Evolutionary conservation across 1,139 yeast genomes (phyloP).

Genomic region (Candida glucosophila): DNA sequence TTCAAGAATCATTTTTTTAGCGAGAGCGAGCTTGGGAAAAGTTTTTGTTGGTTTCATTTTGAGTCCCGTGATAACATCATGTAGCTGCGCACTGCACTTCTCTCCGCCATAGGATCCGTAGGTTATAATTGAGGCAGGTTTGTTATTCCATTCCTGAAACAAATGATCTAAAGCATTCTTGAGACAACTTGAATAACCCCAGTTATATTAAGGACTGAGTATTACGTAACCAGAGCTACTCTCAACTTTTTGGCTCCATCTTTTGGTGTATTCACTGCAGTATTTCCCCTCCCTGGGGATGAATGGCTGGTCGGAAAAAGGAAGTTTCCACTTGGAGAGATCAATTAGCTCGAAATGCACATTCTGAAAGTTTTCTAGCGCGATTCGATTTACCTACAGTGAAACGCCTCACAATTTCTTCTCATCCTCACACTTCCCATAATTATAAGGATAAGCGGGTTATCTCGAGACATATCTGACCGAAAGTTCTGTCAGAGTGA

Average conservation of each 20-base stretch:
- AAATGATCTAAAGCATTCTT: not conserved
- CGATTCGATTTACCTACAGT: not conserved
- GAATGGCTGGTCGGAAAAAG: not conserved
- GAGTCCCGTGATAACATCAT: not conserved
- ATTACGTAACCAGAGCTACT: not conserved
- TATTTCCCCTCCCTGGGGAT: not conserved
- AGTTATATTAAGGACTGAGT: not conserved
- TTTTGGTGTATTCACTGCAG: not conserved
- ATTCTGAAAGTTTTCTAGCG: not conserved
- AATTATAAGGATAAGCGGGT: conserved; percentile 1
- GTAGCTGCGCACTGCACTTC: not conserved
- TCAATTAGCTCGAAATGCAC: conserved; percentile 1
- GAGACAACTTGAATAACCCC: not conserved
- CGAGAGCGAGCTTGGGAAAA: no score
- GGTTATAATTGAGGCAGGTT: not conserved
- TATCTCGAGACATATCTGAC: no score
- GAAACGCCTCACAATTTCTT: not conserved
- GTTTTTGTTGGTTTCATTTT: not conserved
- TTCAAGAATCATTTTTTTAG: no score
- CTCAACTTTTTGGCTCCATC: not conserved
- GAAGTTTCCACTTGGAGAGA: not conserved
- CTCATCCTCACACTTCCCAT: not conserved
- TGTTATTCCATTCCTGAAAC: not conserved
- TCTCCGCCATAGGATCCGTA: not conserved
- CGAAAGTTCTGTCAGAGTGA: no score